phyloP scores from a whole-genome alignment of 306 rosid genomes.

The Benincasa hispida region DNA sequence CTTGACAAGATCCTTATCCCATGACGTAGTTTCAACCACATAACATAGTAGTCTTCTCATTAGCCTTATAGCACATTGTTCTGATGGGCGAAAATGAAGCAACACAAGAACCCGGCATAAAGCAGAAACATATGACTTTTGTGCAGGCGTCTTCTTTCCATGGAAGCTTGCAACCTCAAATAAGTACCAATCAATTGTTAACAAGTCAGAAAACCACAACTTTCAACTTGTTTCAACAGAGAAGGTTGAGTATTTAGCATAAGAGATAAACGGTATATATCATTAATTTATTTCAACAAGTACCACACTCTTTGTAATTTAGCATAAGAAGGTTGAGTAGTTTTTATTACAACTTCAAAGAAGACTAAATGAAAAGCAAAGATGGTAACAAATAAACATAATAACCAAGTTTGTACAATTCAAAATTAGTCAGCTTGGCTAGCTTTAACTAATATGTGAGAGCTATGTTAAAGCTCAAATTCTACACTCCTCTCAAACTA shows the following conservation, averaged over 20 bases:
- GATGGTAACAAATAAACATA: background rate
- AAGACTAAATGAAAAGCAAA: background rate
- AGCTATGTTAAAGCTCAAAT: background rate
- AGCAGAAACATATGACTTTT: constrained; percentile 66
- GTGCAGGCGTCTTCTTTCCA: constrained; percentile 67
- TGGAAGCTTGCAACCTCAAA: constrained; percentile 55
- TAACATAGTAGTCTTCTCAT: constrained; percentile 48
- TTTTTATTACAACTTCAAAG: background rate
- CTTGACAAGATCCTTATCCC: constrained; percentile 37
- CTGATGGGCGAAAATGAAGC: constrained; percentile 65
- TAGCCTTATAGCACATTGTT: constrained; percentile 52
- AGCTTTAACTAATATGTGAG: background rate
- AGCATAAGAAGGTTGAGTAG: no score
- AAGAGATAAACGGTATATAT: background rate
- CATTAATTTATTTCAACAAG: background rate
- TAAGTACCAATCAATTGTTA: constrained; percentile 11
- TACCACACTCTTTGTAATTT: background rate
- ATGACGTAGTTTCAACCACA: constrained; percentile 14
- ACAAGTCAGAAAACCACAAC: constrained; percentile 11
- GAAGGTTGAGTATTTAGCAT: background rate
- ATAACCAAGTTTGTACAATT: background rate
- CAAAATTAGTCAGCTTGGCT: background rate
- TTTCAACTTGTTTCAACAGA: background rate
- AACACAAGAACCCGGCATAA: constrained; percentile 50
- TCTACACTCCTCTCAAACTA: background rate